Percentiles rank a stretch among this genome's conserved stretches.
Conservation (phyloP, 192 early-diverging fungal genomes). For the Oehlia diaphana region DNA sequence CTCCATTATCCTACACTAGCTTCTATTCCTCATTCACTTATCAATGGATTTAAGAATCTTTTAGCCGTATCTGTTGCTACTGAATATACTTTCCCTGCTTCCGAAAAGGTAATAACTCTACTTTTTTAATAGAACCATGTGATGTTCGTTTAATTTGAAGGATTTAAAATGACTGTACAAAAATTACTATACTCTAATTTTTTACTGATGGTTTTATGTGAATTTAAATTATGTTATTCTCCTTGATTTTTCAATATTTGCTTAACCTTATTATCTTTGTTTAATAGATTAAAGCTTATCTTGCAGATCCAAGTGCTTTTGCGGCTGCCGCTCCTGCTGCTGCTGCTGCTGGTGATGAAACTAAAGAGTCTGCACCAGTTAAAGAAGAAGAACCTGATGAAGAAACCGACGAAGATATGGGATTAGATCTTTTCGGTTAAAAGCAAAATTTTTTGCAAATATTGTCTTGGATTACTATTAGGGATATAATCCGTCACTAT, state of each 20-base stretch:
- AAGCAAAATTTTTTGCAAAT: too few species aligned
- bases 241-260: neutral
- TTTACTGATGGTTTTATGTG: constrained; percentile 60
- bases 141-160: neutral
- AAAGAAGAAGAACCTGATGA: constrained; percentile 66
- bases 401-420: constrained; percentile 88
- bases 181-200: constrained; percentile 45
- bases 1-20: constrained; percentile 77
- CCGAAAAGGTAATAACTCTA: constrained; percentile 64
- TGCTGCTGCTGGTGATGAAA: constrained; percentile 56
- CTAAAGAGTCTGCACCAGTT: constrained; percentile 47
- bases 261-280: neutral
- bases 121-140: constrained; percentile 24
- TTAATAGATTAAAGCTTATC: constrained; percentile 85
- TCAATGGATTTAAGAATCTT: constrained; percentile 98
- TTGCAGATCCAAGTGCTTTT: constrained; percentile 88
- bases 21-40: constrained; percentile 92
- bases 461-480: too few species aligned
- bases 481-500: too few species aligned
- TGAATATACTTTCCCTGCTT: constrained; percentile 88
- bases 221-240: constrained; percentile 1
- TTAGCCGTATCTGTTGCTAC: constrained; percentile 86
- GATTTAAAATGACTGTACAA: constrained; percentile 43
- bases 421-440: constrained; percentile 91
- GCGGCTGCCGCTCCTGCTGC: constrained; percentile 65